Conservation (phyloP, 1,284 basidiomycete genomes). For the Phellopilus nigrolimitatus region DNA sequence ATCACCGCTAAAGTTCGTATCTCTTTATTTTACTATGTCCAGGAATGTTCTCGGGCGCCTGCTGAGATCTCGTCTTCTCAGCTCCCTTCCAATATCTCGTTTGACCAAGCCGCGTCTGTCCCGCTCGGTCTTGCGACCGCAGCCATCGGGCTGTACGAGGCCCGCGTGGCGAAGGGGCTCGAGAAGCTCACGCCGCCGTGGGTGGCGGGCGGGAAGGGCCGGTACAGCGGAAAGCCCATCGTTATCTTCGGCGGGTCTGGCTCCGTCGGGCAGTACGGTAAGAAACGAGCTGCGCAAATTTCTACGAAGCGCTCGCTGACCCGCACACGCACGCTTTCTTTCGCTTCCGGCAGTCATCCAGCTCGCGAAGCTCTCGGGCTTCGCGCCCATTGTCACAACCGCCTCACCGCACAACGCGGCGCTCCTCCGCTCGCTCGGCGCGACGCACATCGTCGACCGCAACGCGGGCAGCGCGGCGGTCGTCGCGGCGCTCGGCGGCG, state of each 20-base stretch:
- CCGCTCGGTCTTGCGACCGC: constrained; percentile 37
- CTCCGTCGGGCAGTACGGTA: constrained; percentile 36
- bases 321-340: too few relatives aligned
- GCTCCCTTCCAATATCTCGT: constrained; percentile 29
- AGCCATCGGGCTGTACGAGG: constrained; percentile 31
- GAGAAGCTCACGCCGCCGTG: constrained; percentile 20
- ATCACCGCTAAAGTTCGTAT: constrained; percentile 25
- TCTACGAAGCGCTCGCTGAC: background rate
- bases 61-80: constrained; percentile 12
- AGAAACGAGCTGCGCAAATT: constrained; percentile 21
- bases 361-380: constrained; percentile 47
- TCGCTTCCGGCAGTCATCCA: constrained; percentile 29
- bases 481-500: constrained; percentile 28
- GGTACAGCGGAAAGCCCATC: constrained; percentile 26
- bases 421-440: constrained; percentile 46
- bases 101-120: constrained; percentile 35
- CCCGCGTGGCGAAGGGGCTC: background rate
- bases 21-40: background rate
- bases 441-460: constrained; percentile 48
- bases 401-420: constrained; percentile 41
- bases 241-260: constrained; percentile 35
- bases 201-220: constrained; percentile 25
- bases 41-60: background rate
- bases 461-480: constrained; percentile 28
- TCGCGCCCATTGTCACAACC: constrained; percentile 49